A percentile compares a stretch with the other conserved stretches of the same genome.
Conservation (phyloP, 2,329 filamentous ascomycete species). For the Botrytis fabae region DNA sequence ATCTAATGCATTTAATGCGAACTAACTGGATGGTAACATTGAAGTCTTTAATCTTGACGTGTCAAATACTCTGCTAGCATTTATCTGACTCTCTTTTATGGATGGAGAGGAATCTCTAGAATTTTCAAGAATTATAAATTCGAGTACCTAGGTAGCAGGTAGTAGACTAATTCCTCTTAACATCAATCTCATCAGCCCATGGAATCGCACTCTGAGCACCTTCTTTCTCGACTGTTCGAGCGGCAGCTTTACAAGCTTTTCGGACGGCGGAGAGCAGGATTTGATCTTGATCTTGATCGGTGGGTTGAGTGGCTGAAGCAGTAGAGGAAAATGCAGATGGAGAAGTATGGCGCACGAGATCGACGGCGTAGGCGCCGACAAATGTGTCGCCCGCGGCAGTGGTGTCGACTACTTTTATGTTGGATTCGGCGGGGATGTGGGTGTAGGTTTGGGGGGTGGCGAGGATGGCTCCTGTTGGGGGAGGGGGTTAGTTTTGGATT, state of each 20-base stretch:
- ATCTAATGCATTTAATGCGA: not conserved
- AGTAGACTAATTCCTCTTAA: not conserved
- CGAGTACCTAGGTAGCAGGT: not conserved
- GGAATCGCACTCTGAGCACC: constrained; percentile 69
- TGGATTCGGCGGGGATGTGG: constrained; percentile 66
- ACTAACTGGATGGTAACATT: not conserved
- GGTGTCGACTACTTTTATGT: constrained; percentile 78
- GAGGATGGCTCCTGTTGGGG: constrained; percentile 60
- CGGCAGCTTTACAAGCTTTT: constrained; percentile 63
- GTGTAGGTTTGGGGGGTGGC: constrained; percentile 47
- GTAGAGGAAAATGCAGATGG: not conserved
- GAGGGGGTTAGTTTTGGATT: not conserved
- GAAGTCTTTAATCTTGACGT: not conserved
- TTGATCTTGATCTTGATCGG: not conserved
- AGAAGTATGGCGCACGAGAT: constrained; percentile 54
- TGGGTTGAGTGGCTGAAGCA: too few relatives aligned
- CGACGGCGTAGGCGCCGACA: constrained; percentile 81
- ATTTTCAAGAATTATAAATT: not conserved
- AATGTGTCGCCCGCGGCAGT: constrained; percentile 95
- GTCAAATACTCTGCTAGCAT: not conserved
- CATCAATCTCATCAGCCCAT: constrained; percentile 55
- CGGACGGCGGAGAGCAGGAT: constrained; percentile 48
- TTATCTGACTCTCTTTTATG: not conserved
- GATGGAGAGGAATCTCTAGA: not conserved
- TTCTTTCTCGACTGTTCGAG: constrained; percentile 62